A percentile compares a stretch with the other conserved stretches of the same genome.
phyloP scores from a whole-genome alignment of 495 filamentous ascomycete genomes.

The Achaetomiella virescens region DNA sequence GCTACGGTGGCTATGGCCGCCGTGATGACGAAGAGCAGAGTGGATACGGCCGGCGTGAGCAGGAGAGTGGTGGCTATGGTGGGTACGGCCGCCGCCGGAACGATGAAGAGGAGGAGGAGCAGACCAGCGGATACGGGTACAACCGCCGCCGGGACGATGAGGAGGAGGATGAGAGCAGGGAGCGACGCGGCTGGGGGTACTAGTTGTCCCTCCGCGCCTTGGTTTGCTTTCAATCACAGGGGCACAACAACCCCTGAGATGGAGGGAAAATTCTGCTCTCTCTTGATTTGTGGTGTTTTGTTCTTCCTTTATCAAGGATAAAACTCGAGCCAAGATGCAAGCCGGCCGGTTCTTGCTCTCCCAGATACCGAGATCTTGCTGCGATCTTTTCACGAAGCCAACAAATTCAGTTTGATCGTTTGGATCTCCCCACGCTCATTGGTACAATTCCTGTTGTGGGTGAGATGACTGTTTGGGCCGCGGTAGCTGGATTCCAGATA shows the following conservation, averaged over 20 bases:
- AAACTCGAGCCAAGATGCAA: background rate
- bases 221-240: background rate
- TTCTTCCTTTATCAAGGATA: background rate
- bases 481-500: slow-evolving; percentile 6
- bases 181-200: slow-evolving; percentile 8
- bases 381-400: background rate
- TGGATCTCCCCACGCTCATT: background rate
- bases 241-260: background rate
- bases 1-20: background rate
- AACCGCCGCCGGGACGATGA: slow-evolving; percentile 1
- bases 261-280: background rate
- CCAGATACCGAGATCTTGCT: background rate
- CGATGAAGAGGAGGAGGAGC: no score
- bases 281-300: background rate
- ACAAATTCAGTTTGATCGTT: no score
- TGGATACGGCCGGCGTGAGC: slow-evolving; percentile 1
- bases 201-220: background rate
- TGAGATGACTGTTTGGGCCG: background rate
- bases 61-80: background rate
- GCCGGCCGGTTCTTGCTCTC: background rate
- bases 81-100: slow-evolving; percentile 6
- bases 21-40: no score
- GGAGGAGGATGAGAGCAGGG: background rate
- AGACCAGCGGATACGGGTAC: slow-evolving; percentile 15
- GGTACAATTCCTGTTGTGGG: background rate